A percentile compares a stretch with the other conserved stretches of the same genome.
phyloP scores from a whole-genome alignment of 2,329 filamentous ascomycete genomes.

The Calonectria multiphialidica region DNA sequence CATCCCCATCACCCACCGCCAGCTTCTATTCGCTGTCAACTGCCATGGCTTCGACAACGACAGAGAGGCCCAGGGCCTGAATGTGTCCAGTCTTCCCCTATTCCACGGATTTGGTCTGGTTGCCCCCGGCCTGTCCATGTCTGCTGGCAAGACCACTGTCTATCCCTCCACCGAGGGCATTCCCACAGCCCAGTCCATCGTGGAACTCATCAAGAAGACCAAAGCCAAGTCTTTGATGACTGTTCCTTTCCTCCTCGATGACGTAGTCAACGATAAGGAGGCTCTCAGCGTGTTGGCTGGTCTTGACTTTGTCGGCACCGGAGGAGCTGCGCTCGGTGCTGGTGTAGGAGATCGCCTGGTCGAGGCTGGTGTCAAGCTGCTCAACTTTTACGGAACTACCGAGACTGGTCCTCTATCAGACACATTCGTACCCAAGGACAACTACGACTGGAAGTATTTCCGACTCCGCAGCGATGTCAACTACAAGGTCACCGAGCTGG shows the following conservation, averaged over 20 bases:
- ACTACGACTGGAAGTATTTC: conserved; percentile 49
- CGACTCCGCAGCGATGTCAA: conserved; percentile 47
- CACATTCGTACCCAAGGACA: conserved; percentile 45
- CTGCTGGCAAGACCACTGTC: conserved; percentile 44
- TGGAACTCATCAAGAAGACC: conserved; percentile 38
- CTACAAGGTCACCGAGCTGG: conserved; percentile 37
- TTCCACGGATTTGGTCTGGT: conserved; percentile 51
- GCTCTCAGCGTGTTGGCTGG: conserved; percentile 27
- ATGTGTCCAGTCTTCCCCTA: conserved; percentile 49
- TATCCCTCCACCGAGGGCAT: conserved; percentile 44
- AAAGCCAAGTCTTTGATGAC: conserved; percentile 47
- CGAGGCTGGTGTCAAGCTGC: conserved; percentile 40
- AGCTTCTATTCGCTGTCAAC: conserved; percentile 44
- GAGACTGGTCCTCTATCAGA: conserved; percentile 50
- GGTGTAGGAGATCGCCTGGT: conserved; percentile 39
- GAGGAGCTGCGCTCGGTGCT: conserved; percentile 47
- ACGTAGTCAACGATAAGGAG: conserved; percentile 38
- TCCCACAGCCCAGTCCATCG: conserved; percentile 38
- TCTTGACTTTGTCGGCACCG: conserved; percentile 48
- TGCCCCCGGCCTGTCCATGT: conserved; percentile 46
- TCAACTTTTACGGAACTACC: conserved; percentile 52
- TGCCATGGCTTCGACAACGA: conserved; percentile 42
- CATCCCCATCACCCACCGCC: conserved; percentile 46
- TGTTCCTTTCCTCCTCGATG: conserved; percentile 50
- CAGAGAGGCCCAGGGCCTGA: conserved; percentile 36